Percentiles rank a stretch among this genome's conserved stretches.
These are phyloP conservation scores for Lentinula detonsa DNA, from an alignment of 768 basidiomycete genomes.

Conservation along the genomic window DNA sequence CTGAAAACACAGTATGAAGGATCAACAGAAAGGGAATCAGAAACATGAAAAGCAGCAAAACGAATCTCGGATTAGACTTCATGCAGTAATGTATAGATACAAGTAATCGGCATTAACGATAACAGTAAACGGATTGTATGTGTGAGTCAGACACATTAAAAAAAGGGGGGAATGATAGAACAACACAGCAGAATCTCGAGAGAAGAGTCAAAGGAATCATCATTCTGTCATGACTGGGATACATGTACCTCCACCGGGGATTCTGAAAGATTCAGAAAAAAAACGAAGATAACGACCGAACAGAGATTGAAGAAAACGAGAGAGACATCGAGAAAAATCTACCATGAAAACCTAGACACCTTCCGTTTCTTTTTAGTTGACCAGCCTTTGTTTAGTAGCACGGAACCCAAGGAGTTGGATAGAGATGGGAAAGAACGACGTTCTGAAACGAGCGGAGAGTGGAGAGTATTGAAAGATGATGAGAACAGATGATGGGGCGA, in stretches of 20 bases:
- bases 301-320: neutral
- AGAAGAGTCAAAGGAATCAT: neutral
- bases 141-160: neutral
- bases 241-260: neutral
- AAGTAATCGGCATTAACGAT: neutral
- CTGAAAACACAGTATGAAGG: neutral
- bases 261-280: neutral
- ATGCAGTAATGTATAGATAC: neutral
- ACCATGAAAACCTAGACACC: neutral
- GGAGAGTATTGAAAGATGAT: neutral
- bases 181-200: neutral
- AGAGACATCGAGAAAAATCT: neutral
- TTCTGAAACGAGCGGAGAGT: neutral
- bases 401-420: neutral
- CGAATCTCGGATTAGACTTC: neutral
- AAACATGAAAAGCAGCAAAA: neutral
- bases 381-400: neutral
- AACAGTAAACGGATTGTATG: neutral
- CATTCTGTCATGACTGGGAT: neutral
- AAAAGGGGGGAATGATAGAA: neutral
- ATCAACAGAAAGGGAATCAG: neutral
- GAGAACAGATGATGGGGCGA: neutral
- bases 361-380: neutral
- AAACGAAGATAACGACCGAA: neutral
- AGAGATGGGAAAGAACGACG: neutral